Evolutionary conservation across 345 rosid species (phyloP), one percentile per base, ranked within the genome.

Genomic region (Laguncularia racemosa): DNA sequence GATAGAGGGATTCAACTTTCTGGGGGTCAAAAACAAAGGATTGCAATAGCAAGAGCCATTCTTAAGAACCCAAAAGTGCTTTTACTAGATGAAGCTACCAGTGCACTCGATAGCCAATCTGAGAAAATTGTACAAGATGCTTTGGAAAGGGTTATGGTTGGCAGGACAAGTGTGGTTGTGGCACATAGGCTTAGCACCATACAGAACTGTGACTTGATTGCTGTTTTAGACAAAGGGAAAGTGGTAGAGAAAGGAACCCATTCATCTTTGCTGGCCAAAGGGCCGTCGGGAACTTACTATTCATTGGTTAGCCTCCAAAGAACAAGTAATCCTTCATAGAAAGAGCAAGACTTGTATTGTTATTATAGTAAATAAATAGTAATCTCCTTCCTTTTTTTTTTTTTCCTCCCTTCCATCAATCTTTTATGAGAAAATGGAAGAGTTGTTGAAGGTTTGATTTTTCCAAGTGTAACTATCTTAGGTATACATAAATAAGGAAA

Each of bases 181-280:
- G 95, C 95, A 0, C 95, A 88, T 21, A 60, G 91, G 63, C 21
- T 84, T 16, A 82, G 87, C 50, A 78, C 95, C 38, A 74, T 88
- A 1, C 82, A 82, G 50, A 78, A 69, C 18, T 82, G 91, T 56
- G 87, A 84, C 46, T 18, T 54, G 1, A 84, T 84, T 48, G 78
- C 78, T 0, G 95, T 81, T 46, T 13, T 88, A 28, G 81, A 82
- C 16, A 74, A 76, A 49, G 95, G 95, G 2, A 71, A 23, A 48
- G 75, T 87, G 17, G 85, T 82, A 15, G 87, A 84, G 58, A 78
- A 63, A 57, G 95, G 95, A 55, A 78, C 84, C 16, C 91, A 84
- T 58, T 64, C 78, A 0, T 66, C 80, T 15, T 72, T 87, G 68
- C 50, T 82, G 73, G 72, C 81, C 1, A 75, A 68, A 15, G 86